A percentile compares a stretch with the other conserved stretches of the same genome.
These are phyloP conservation scores for Omphalotus guepiniiformis DNA, from an alignment of 768 basidiomycete species.

Conservation along the genomic window DNA sequence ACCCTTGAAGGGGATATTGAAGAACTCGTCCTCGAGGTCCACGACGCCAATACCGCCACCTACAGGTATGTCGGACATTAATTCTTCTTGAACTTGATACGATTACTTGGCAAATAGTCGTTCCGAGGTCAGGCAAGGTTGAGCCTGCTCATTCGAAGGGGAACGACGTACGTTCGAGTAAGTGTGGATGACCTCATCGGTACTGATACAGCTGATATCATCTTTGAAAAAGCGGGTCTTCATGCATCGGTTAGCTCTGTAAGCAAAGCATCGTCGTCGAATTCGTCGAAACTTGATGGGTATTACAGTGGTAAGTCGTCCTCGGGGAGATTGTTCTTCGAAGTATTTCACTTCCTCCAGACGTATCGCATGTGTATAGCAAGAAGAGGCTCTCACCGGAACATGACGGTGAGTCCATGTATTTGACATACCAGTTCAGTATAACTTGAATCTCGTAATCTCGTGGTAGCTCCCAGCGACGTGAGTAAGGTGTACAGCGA, in stretches of 20 bases:
- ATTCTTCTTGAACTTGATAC: background rate
- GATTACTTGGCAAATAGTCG: background rate
- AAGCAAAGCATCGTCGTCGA: constrained; percentile 5
- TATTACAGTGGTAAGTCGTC: constrained; percentile 6
- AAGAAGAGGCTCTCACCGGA: background rate
- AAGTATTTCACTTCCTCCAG: background rate
- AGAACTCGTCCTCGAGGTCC: constrained; percentile 5
- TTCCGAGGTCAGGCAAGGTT: background rate
- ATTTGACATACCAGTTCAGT: background rate
- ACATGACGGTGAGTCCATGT: background rate
- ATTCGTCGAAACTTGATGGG: constrained; percentile 5
- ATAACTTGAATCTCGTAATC: background rate
- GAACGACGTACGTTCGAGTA: constrained; percentile 1
- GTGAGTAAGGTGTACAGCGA: background rate
- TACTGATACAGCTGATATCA: background rate
- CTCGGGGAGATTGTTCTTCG: background rate
- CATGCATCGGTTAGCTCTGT: background rate
- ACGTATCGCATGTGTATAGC: constrained; percentile 4
- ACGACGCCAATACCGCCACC: constrained; percentile 1
- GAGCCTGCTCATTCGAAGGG: background rate
- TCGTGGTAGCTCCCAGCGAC: background rate
- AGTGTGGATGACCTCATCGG: background rate
- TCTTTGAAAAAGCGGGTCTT: background rate
- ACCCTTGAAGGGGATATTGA: constrained; percentile 8
- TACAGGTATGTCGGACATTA: background rate